These are phyloP conservation scores for Vanderwaltozyma verrucispora DNA, from an alignment of 805 yeast species.

Conservation along the genomic window DNA sequence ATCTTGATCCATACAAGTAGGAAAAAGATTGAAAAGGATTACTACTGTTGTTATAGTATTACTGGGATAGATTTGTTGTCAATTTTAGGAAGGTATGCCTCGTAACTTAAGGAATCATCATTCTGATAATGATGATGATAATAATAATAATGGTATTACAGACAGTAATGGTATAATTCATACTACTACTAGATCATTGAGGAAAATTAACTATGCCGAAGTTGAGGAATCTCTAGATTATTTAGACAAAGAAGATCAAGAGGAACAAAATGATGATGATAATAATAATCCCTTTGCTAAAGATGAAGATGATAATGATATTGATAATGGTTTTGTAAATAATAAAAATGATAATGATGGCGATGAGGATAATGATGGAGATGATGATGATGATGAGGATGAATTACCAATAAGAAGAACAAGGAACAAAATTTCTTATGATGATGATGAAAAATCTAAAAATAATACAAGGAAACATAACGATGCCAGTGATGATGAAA, in stretches of 20 bases:
- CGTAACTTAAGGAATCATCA: constrained; percentile 6
- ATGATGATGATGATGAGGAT: constrained; percentile 15
- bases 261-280: constrained; percentile 5
- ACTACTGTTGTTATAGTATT: no score
- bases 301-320: background rate
- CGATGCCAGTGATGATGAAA: constrained; percentile 24
- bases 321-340: constrained; percentile 12
- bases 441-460: no score
- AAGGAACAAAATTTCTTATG: constrained; percentile 6
- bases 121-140: constrained; percentile 6
- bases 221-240: constrained; percentile 27
- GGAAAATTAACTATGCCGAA: constrained; percentile 30
- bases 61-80: no score
- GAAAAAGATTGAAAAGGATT: no score
- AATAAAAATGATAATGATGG: constrained; percentile 5
- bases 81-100: no score
- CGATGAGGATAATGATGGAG: constrained; percentile 4
- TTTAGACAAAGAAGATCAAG: constrained; percentile 13
- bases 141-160: constrained; percentile 10
- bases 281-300: constrained; percentile 1
- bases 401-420: constrained; percentile 5
- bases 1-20: no score
- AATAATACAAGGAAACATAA: constrained; percentile 5
- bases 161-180: constrained; percentile 25
- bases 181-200: constrained; percentile 26